A percentile compares a stretch with the other conserved stretches of the same genome.
Evolutionary conservation across 495 filamentous ascomycete species (phyloP).

Genomic region (Aspergillus coremiiformis): DNA sequence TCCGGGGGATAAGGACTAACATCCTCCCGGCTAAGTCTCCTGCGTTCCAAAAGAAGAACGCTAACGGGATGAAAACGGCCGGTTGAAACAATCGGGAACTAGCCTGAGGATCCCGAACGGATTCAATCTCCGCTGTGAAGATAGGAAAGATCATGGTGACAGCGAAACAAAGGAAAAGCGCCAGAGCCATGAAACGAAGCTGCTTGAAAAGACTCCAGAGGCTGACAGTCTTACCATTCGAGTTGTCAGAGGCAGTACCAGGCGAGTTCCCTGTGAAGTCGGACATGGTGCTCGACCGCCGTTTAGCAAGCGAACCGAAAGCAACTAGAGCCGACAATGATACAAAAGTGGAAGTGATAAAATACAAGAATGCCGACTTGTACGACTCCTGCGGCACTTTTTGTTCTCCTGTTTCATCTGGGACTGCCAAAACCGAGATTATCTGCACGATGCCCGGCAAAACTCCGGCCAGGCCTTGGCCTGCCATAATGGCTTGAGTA

Average conservation of each 20-base stretch:
- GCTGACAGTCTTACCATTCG: constrained; percentile 46
- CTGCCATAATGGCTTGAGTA: constrained; percentile 93
- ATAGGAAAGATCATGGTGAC: constrained; percentile 93
- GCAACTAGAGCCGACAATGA: constrained; percentile 49
- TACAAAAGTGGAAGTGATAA: constrained; percentile 73
- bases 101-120: constrained; percentile 45
- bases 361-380: constrained; percentile 80
- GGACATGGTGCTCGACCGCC: constrained; percentile 21
- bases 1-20: constrained; percentile 52
- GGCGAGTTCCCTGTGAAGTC: not conserved
- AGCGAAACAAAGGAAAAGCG: constrained; percentile 70
- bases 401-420: constrained; percentile 18
- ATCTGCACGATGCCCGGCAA: constrained; percentile 83
- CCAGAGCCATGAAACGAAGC: constrained; percentile 58
- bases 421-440: constrained; percentile 65
- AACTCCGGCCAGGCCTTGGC: constrained; percentile 88
- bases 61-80: constrained; percentile 77
- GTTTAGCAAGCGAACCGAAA: constrained; percentile 52
- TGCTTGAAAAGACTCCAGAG: constrained; percentile 63
- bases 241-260: not conserved
- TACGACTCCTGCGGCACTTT: constrained; percentile 33
- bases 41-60: constrained; percentile 88
- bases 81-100: constrained; percentile 58
- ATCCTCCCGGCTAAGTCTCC: constrained; percentile 78
- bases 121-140: constrained; percentile 75